Percentiles rank a stretch among this genome's conserved stretches.
These are phyloP conservation scores for Bryum argenteum DNA, from an alignment of 225 moss, liverwort and hornwort species.

Conservation along the genomic window DNA sequence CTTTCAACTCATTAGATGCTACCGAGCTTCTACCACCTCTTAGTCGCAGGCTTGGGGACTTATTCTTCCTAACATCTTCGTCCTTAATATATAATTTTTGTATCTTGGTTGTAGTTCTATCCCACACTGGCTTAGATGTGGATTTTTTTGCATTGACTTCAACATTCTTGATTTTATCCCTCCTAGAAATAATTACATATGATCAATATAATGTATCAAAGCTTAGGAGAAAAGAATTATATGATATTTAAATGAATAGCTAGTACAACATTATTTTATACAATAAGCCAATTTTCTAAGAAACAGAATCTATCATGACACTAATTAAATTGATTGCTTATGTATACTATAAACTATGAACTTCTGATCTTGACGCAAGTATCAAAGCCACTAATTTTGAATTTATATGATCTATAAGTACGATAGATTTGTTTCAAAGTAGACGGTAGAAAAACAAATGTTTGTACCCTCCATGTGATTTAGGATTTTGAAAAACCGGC, in stretches of 20 bases:
- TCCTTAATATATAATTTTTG: neutral
- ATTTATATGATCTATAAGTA: neutral
- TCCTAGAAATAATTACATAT: neutral
- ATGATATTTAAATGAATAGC: too few species aligned
- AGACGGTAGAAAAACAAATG: too few species aligned
- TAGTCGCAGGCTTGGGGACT: neutral
- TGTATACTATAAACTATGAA: too few species aligned
- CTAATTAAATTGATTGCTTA: too few species aligned
- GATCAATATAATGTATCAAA: neutral
- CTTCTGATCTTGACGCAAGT: too few species aligned
- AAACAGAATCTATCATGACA: too few species aligned
- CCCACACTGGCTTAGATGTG: neutral
- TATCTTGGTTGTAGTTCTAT: neutral
- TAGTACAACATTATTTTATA: too few species aligned
- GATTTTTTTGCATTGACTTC: neutral
- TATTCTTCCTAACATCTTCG: neutral
- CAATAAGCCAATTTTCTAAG: too few species aligned
- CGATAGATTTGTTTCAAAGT: neutral
- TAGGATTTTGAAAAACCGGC: too few species aligned
- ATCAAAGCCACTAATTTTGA: neutral
- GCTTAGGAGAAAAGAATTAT: too few species aligned
- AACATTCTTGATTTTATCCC: neutral
- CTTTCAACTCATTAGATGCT: constrained; percentile 1
- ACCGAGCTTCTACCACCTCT: neutral
- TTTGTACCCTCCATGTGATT: too few species aligned